phyloP scores from a whole-genome alignment of 345 rosid genomes.

The Euphorbia peplus region DNA sequence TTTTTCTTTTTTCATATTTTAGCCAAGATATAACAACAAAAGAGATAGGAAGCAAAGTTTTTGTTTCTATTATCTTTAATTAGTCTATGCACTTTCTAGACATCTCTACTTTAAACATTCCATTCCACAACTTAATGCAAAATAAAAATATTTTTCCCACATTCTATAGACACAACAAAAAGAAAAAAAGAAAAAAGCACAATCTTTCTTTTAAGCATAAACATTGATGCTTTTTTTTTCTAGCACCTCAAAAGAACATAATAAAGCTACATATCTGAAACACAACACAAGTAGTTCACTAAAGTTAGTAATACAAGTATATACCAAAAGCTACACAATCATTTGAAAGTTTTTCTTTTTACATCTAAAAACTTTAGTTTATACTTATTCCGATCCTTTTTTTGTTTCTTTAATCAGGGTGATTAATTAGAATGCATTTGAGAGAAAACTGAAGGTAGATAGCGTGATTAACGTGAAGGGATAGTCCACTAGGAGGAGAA shows the following conservation, averaged over 20 bases:
- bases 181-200: conserved; percentile 8
- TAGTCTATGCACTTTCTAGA: neutral
- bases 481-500: neutral
- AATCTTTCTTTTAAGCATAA: conserved; percentile 17
- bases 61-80: neutral
- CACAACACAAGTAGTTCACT: conserved; percentile 10
- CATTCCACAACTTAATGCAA: too few relatives aligned
- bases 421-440: too few relatives aligned
- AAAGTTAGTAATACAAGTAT: neutral
- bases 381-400: neutral
- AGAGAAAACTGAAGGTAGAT: conserved; percentile 13
- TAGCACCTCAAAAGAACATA: neutral
- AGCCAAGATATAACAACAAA: too few relatives aligned
- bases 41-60: too few relatives aligned
- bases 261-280: neutral
- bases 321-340: conserved; percentile 16
- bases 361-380: neutral
- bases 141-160: too few relatives aligned
- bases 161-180: neutral
- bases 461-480: conserved; percentile 52
- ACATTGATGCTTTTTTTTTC: conserved; percentile 19
- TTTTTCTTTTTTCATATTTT: conserved; percentile 9
- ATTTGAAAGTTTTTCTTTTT: conserved; percentile 4
- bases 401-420: too few relatives aligned
- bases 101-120: conserved; percentile 23